These are phyloP conservation scores for Isatis tinctoria DNA, from an alignment of 345 rosid species.

Conservation along the genomic window DNA sequence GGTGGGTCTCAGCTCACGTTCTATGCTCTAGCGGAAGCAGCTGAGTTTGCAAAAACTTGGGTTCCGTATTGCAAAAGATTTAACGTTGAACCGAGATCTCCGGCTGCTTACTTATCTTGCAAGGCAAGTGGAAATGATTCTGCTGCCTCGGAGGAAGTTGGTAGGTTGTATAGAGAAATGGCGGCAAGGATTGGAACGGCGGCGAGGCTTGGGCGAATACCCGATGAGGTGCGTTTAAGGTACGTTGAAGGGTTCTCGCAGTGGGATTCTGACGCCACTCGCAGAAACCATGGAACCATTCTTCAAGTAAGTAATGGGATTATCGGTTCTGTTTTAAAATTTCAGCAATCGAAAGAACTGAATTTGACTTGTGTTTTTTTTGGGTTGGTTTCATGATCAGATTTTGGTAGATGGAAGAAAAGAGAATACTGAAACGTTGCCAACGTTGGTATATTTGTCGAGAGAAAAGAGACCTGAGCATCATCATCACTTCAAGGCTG, in stretches of 20 bases:
- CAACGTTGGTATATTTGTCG: conserved; percentile 66
- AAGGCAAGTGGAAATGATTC: not conserved
- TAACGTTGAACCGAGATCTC: conserved; percentile 58
- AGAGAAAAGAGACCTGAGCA: conserved; percentile 64
- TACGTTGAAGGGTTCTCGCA: conserved; percentile 46
- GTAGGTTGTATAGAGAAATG: conserved; percentile 48
- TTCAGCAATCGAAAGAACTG: not conserved
- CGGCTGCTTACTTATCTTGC: conserved; percentile 49
- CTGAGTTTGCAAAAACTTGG: conserved; percentile 52
- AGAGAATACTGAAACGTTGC: conserved; percentile 41
- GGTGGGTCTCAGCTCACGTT: conserved; percentile 59
- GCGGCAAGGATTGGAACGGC: conserved; percentile 36
- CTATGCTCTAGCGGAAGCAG: conserved; percentile 54
- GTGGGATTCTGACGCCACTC: conserved; percentile 46
- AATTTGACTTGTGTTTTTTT: not conserved
- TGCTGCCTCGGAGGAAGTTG: not conserved
- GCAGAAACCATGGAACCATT: conserved; percentile 51
- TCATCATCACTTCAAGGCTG: conserved; percentile 81
- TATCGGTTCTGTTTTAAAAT: not conserved
- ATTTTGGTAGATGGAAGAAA: conserved; percentile 49
- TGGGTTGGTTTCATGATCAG: conserved; percentile 20
- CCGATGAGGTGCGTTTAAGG: conserved; percentile 36
- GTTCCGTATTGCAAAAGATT: conserved; percentile 53
- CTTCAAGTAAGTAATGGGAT: conserved; percentile 42
- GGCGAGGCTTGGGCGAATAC: conserved; percentile 24